A percentile compares a stretch with the other conserved stretches of the same genome.
phyloP scores from a whole-genome alignment of 441 rosid species.

The Manihot esculenta region DNA sequence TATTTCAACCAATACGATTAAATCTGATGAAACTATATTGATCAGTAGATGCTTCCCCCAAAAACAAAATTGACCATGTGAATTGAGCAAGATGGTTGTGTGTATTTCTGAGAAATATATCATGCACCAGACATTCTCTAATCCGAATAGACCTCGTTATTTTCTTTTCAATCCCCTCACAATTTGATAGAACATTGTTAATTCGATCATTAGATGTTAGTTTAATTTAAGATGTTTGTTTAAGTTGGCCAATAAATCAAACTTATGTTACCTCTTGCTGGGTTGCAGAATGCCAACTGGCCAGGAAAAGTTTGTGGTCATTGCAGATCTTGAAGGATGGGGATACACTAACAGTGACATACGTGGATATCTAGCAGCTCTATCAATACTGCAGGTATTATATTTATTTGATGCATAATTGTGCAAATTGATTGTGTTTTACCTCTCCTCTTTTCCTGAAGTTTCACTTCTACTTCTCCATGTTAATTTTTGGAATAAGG shows the following conservation, averaged over 20 bases:
- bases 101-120: background rate
- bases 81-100: background rate
- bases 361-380: slow-evolving; percentile 66
- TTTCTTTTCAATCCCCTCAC: background rate
- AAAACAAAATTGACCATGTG: background rate
- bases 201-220: background rate
- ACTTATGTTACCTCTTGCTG: slow-evolving; percentile 16
- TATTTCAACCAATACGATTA: background rate
- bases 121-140: slow-evolving; percentile 1
- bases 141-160: background rate
- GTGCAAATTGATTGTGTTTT: background rate
- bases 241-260: background rate
- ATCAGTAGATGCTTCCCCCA: background rate
- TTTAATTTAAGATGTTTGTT: too few relatives aligned
- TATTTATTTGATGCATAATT: too few relatives aligned
- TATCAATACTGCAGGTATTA: slow-evolving; percentile 76
- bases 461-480: background rate
- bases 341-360: slow-evolving; percentile 75
- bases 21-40: background rate
- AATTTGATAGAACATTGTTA: background rate
- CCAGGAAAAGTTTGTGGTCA: slow-evolving; percentile 63
- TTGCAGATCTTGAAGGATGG: slow-evolving; percentile 87
- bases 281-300: slow-evolving; percentile 71
- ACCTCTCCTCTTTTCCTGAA: background rate
- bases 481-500: background rate